phyloP scores from a whole-genome alignment of 306 rosid genomes.

The Ammopiptanthus mongolicus region DNA sequence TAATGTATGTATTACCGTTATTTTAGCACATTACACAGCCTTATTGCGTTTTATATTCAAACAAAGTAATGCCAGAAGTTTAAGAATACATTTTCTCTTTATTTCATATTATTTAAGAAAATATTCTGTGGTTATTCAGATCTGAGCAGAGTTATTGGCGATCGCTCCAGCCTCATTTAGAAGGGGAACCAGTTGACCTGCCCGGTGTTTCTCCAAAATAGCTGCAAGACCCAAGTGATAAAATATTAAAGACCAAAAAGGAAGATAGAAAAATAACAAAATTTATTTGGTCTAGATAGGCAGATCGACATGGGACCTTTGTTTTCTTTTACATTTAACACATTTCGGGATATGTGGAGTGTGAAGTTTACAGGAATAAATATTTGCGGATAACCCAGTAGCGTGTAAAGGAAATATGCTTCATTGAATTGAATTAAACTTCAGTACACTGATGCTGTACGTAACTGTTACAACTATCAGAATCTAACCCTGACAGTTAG shows the following conservation, averaged over 20 bases:
- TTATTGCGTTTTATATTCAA: neutral
- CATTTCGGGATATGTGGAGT: too few species aligned
- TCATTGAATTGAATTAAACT: too few species aligned
- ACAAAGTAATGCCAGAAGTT: neutral
- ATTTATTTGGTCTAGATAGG: neutral
- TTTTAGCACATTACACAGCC: too few species aligned
- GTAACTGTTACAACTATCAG: too few species aligned
- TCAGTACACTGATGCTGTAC: too few species aligned
- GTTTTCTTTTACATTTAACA: too few species aligned
- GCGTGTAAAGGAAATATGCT: too few species aligned
- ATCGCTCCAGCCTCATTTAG: slow-evolving; percentile 69
- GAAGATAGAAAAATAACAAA: neutral
- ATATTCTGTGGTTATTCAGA: slow-evolving; percentile 5
- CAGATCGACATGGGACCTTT: too few species aligned
- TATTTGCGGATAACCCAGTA: too few species aligned
- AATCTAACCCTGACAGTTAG: too few species aligned
- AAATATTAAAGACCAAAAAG: neutral
- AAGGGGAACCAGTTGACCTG: slow-evolving; percentile 61
- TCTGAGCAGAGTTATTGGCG: slow-evolving; percentile 41
- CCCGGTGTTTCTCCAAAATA: slow-evolving; percentile 49
- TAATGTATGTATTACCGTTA: too few species aligned
- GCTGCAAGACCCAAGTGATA: slow-evolving; percentile 37
- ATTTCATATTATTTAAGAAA: neutral
- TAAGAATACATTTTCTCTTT: neutral
- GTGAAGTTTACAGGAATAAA: too few species aligned